These are phyloP conservation scores for Aspergillus sp. DNA, from an alignment of 2,329 filamentous ascomycete genomes.

Conservation along the genomic window DNA sequence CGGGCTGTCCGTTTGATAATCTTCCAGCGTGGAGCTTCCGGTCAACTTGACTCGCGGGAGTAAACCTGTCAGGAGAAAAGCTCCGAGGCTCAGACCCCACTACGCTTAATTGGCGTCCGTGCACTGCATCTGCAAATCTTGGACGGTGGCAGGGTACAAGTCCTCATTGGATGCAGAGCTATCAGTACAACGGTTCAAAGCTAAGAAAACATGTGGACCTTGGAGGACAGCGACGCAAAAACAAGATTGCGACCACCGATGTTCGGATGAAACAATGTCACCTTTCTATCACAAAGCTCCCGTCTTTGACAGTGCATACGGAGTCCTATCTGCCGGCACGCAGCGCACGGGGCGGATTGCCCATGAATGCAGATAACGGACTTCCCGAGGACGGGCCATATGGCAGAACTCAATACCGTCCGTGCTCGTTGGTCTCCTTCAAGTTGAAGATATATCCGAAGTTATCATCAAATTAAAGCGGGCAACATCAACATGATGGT, in stretches of 20 bases:
- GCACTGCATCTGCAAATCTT: conserved; percentile 12
- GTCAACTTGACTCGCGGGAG: not conserved
- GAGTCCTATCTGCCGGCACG: not conserved
- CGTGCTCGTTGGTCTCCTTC: not conserved
- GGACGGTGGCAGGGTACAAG: not conserved
- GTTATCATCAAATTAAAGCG: not conserved
- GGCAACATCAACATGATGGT: not conserved
- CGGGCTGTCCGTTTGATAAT: not conserved
- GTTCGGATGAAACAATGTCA: not conserved
- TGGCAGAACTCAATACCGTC: not conserved
- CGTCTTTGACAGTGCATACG: not conserved
- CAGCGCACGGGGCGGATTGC: not conserved
- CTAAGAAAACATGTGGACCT: not conserved
- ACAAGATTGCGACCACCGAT: not conserved
- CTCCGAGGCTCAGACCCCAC: conserved; percentile 9
- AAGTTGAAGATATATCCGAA: not conserved
- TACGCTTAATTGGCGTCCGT: conserved; percentile 5
- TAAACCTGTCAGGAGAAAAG: conserved; percentile 1
- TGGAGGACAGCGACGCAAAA: not conserved
- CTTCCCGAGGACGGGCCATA: not conserved
- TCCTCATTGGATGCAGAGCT: conserved; percentile 6
- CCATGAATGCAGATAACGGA: not conserved
- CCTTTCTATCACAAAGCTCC: not conserved
- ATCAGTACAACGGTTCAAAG: not conserved
- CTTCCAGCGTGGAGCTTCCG: not conserved